Conservation (phyloP, 805 yeast genomes). For the Candida corydali region DNA sequence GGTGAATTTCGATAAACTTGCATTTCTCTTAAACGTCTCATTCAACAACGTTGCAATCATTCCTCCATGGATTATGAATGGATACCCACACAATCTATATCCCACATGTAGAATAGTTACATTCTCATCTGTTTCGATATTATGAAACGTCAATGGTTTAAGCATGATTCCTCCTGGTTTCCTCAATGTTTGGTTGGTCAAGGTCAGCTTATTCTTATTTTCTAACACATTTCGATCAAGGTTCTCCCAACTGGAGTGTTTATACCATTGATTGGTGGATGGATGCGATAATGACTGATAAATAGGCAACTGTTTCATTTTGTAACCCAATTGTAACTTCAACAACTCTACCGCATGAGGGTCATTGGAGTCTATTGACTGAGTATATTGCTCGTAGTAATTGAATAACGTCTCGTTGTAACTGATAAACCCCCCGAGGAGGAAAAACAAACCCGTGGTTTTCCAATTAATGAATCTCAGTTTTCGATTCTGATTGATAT, state of each 20-base stretch:
- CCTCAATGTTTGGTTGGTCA: slow-evolving; percentile 45
- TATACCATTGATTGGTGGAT: slow-evolving; percentile 45
- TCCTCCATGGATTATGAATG: slow-evolving; percentile 87
- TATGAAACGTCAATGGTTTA: slow-evolving; percentile 65
- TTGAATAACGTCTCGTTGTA: slow-evolving; percentile 25
- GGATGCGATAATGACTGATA: slow-evolving; percentile 45
- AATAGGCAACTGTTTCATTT: slow-evolving; percentile 47
- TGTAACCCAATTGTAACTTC: slow-evolving; percentile 40
- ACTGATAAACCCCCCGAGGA: slow-evolving; percentile 20
- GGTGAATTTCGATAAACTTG: slow-evolving; percentile 33
- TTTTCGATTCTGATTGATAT: slow-evolving; percentile 16
- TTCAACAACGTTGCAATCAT: slow-evolving; percentile 76
- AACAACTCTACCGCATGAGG: slow-evolving; percentile 13
- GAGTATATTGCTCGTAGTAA: slow-evolving; percentile 17
- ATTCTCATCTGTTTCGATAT: slow-evolving; percentile 52
- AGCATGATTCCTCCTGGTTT: slow-evolving; percentile 79
- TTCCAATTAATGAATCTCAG: slow-evolving; percentile 28
- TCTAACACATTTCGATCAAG: slow-evolving; percentile 31
- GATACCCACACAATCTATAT: slow-evolving; percentile 76
- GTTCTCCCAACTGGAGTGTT: slow-evolving; percentile 41
- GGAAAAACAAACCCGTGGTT: slow-evolving; percentile 16
- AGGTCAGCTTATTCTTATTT: slow-evolving; percentile 15
- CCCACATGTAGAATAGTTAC: slow-evolving; percentile 75
- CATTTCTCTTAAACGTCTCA: slow-evolving; percentile 63
- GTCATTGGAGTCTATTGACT: slow-evolving; percentile 9